A percentile compares a stretch with the other conserved stretches of the same genome.
phyloP scores from a whole-genome alignment of 2,329 filamentous ascomycete species.

The Fusarium tuaranense region DNA sequence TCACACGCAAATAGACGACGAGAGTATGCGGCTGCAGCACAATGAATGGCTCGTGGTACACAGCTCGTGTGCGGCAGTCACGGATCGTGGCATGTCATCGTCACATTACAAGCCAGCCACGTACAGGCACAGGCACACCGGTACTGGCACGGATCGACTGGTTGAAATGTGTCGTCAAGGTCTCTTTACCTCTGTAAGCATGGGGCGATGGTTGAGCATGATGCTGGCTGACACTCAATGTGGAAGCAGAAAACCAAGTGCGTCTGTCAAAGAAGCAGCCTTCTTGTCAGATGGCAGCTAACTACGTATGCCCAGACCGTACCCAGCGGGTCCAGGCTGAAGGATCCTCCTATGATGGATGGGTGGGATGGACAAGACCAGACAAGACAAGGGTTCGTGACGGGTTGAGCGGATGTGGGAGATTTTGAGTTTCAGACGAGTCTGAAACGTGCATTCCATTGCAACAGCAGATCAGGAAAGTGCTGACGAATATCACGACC shows the following conservation, averaged over 20 bases:
- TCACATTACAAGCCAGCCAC: background rate
- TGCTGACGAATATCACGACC: slow-evolving; percentile 18
- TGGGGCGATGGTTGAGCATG: background rate
- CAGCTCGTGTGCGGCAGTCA: background rate
- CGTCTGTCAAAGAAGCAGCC: background rate
- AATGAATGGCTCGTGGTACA: background rate
- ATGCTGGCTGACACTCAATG: background rate
- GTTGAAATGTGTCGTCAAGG: background rate
- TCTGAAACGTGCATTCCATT: slow-evolving; percentile 29
- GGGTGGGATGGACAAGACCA: background rate
- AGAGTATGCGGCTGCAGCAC: background rate
- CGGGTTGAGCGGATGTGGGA: slow-evolving; percentile 13
- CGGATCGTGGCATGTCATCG: background rate
- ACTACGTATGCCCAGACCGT: background rate
- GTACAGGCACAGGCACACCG: background rate
- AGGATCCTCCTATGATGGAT: background rate
- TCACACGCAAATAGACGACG: background rate
- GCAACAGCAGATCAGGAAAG: slow-evolving; percentile 10
- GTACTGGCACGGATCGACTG: background rate
- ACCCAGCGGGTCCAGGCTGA: background rate
- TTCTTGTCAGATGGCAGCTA: background rate
- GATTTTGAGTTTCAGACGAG: slow-evolving; percentile 28
- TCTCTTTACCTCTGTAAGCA: background rate
- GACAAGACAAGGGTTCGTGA: slow-evolving; percentile 15
- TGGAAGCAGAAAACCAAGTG: background rate